These are phyloP conservation scores for Lactarius pseudohatsudake DNA, from an alignment of 768 basidiomycete genomes.

Conservation along the genomic window DNA sequence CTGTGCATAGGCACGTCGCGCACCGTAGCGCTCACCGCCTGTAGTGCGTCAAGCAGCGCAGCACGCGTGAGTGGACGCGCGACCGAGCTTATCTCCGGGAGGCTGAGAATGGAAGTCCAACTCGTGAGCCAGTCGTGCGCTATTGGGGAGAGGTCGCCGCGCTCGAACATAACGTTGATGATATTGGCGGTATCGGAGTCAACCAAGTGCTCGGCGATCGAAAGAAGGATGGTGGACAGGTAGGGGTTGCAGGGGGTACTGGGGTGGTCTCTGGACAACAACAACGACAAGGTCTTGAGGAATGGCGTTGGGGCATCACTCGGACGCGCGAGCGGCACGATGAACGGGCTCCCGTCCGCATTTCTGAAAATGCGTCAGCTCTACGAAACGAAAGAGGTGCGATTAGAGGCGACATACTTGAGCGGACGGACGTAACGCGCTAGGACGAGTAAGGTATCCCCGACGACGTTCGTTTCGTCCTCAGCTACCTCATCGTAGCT, in stretches of 20 bases:
- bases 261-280: constrained; percentile 61
- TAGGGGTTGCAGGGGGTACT: constrained; percentile 56
- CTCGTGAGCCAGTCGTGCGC: constrained; percentile 69
- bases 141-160: constrained; percentile 69
- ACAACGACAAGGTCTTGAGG: constrained; percentile 56
- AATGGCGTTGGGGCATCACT: constrained; percentile 58
- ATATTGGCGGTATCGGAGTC: constrained; percentile 66
- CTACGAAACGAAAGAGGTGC: neutral
- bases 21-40: constrained; percentile 60
- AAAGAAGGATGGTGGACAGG: constrained; percentile 62
- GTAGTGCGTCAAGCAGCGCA: constrained; percentile 57
- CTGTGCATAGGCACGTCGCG: constrained; percentile 70
- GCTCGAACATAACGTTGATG: constrained; percentile 60
- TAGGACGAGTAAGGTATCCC: constrained; percentile 58
- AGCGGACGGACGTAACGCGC: constrained; percentile 56
- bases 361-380: constrained; percentile 38
- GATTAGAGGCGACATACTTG: constrained; percentile 46
- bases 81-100: constrained; percentile 36
- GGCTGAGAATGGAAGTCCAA: constrained; percentile 60
- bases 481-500: constrained; percentile 58
- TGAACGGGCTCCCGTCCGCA: constrained; percentile 44
- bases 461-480: constrained; percentile 66
- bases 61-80: constrained; percentile 52
- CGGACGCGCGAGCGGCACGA: constrained; percentile 55
- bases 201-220: constrained; percentile 65